Evolutionary conservation across 1,284 basidiomycete genomes (phyloP).

Genomic region (Porodaedalea pini): DNA sequence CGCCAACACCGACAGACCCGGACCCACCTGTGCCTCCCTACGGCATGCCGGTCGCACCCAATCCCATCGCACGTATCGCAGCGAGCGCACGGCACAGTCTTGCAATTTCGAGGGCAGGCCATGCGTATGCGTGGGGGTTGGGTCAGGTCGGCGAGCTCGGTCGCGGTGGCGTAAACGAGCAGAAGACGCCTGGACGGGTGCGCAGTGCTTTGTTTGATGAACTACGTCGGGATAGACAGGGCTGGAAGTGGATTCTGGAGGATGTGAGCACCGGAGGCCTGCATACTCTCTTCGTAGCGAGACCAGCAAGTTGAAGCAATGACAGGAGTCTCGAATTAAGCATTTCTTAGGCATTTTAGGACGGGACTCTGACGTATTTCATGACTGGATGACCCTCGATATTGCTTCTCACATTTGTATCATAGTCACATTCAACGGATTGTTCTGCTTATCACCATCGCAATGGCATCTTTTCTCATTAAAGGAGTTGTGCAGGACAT

Average conservation of each 20-base stretch:
- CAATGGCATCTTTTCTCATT: too few species aligned
- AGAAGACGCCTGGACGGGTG: slow-evolving; percentile 21
- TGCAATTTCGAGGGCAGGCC: slow-evolving; percentile 46
- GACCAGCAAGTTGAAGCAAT: too few species aligned
- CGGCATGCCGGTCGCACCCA: slow-evolving; percentile 26
- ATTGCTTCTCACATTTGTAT: too few species aligned
- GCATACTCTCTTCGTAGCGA: slow-evolving; percentile 37
- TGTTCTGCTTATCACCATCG: too few species aligned
- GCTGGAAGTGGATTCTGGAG: slow-evolving; percentile 34
- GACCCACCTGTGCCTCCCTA: slow-evolving; percentile 34
- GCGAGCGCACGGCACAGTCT: slow-evolving; percentile 50
- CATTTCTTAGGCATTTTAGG: too few species aligned
- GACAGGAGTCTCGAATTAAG: too few species aligned
- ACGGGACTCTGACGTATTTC: too few species aligned
- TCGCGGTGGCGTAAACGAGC: slow-evolving; percentile 34
- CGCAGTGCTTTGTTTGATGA: slow-evolving; percentile 31
- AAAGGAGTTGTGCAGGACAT: too few species aligned
- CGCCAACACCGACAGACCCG: slow-evolving; percentile 37
- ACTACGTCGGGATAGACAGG: not conserved
- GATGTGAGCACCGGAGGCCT: slow-evolving; percentile 40
- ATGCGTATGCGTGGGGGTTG: slow-evolving; percentile 52
- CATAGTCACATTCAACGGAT: too few species aligned
- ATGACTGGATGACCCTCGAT: too few species aligned
- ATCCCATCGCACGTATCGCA: slow-evolving; percentile 44
- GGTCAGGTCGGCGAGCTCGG: slow-evolving; percentile 41